Evolutionary conservation across 495 filamentous ascomycete species (phyloP), one percentile per base, ranked within the genome.

Genomic region (Apodospora peruviana): DNA sequence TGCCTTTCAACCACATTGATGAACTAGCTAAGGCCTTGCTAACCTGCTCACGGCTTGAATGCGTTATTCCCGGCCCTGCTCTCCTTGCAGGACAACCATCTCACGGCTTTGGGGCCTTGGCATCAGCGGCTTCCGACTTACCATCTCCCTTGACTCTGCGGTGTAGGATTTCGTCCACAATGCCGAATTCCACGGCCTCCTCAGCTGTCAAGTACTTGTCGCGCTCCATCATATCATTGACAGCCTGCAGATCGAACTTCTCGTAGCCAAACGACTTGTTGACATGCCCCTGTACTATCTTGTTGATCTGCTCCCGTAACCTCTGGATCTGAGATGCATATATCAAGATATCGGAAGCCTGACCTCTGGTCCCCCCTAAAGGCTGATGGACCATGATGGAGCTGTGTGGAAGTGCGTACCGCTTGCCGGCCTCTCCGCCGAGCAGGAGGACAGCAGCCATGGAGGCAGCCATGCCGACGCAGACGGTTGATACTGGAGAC

Each of bases 381-480:
- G 94, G 93, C 63, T 98, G 93, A 64, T 98, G 93, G 23, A 98
- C 79, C 93, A 98, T 98, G 57, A 98, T 84, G 43, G 86, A 86
- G 50, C 84, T 87, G 67, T 98, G 90, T 19, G 93, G 93, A 34
- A 98, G 76, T 43, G 85, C 89, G 70, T 85, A 96, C 17, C 93
- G 75, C 65, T 90, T 87, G 32, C 89, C 88, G n/a, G 85, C 72
- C 39, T 86, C 75, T 11, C 93, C 93, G 35, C 93, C 93, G 48
- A 86, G 84, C 3, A 98, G 80, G 0, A 98, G 77, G 18, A 96
- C 75, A 2, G 85, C 88, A 43, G 91, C 93, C 93, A 98, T 98
- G 17, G 84, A 89, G 3, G 93, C 91, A 0, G 93, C 93, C 64
- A 94, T 90, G 4, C 93, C 93, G 19, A 97, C 78, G 65, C 94